Base-by-base conservation (phyloP, 2,329 filamentous ascomycete species). In the Pseudogymnoascus sp. region DNA sequence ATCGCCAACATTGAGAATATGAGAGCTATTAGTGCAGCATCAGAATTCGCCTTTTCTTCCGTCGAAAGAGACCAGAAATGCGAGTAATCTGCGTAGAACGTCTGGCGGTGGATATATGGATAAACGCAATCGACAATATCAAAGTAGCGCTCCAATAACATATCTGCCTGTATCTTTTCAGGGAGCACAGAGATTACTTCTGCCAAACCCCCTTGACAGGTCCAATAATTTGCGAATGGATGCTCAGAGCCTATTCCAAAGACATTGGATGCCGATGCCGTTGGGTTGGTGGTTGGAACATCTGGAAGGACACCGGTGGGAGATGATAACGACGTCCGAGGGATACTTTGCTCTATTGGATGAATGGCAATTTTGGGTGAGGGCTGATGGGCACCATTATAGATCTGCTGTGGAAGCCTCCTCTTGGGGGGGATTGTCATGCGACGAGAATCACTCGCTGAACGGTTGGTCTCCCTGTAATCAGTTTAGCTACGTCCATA, bases 211-310 rank as follows among this genome's bases (percentile, higher is more conserved):
- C 89, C 89, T 64, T 86, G 82, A 68, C 86, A 90, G 2, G 88
- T 92, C 89, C 89, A 93, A 73, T 92, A 92, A 70, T 92, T 92
- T 68, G 87, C 85, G 70, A 92, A 92, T 0, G 88, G 88, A 70
- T 91, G 88, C 70, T 90, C 87, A 0, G 86, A 85, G 11, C 87
- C 88, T 65, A 91, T 85, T n/a, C 89, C 89, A 70, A 92, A 92
- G 61, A 92, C 87, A 66, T 90, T 90, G 61, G 86, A 89, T 1
- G 85, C 84, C 4, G 85, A 88, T 1, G 86, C 85, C 5, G 85
- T 85, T 8, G 86, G 83, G 41, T 83, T 79, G 0, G 88, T 88
- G 70, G 88, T 89, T 0, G 88, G 87, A 2, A 91, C 81, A 68
- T 90, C 86, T 59, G 88, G 90, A 50, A 92, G 77, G 9, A 91